Conservation (phyloP, 345 rosid species). For the Brassica incana region DNA sequence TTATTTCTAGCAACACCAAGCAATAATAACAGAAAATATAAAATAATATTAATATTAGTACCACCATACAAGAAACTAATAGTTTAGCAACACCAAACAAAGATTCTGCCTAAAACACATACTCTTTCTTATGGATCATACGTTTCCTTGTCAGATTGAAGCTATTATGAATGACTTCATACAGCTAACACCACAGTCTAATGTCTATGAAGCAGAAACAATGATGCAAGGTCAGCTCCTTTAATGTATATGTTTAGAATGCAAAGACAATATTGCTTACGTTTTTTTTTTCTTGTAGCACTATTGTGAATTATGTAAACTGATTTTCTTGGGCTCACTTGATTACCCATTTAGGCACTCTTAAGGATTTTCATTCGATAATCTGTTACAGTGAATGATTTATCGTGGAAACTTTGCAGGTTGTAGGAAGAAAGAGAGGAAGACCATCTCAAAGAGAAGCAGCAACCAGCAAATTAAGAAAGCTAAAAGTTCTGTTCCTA, state of each 20-base stretch:
- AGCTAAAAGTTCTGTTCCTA: slow-evolving; percentile 41
- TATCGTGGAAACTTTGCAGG: slow-evolving; percentile 47
- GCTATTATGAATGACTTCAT: slow-evolving; percentile 82
- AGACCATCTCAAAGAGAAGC: slow-evolving; percentile 49
- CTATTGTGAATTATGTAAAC: no score
- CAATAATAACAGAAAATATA: not conserved
- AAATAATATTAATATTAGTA: not conserved
- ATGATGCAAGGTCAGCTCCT: no score
- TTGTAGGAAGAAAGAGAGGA: slow-evolving; percentile 52
- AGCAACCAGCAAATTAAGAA: slow-evolving; percentile 51
- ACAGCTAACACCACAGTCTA: slow-evolving; percentile 66
- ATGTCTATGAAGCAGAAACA: slow-evolving; percentile 65
- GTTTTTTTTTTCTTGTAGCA: no score
- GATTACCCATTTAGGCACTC: no score
- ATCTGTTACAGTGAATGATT: no score
- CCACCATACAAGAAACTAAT: not conserved
- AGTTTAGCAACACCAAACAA: not conserved
- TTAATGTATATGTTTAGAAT: no score
- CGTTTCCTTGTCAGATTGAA: slow-evolving; percentile 53
- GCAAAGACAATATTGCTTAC: no score
- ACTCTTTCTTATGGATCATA: not conserved
- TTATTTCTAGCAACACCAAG: slow-evolving; percentile 8
- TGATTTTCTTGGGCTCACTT: no score
- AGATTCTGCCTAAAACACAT: not conserved
- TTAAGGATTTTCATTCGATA: no score